Base-by-base conservation (phyloP, 140 eudicot species). In the Cichorium intybus region DNA sequence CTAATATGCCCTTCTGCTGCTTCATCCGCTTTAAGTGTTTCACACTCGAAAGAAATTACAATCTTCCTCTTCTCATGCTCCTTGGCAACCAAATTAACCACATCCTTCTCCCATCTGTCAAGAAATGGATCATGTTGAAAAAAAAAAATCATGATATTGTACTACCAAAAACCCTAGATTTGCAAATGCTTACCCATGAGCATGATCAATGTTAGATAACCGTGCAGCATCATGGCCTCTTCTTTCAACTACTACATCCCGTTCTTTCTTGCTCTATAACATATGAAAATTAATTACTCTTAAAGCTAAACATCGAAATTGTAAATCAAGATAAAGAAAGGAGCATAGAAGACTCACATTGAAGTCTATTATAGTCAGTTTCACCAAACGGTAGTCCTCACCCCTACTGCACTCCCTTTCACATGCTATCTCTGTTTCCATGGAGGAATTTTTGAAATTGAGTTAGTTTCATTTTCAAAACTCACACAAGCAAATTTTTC, bases 331-430 rank as follows among this genome's bases (percentile, higher is more conserved):
- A 24, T 56, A 31, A 34, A 43, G 15, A 10, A 12, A 48, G 28
- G 27, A 64, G 34, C 66, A 45, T 51, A 21, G 22, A 79, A 29
- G 17, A 43, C 79, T 70, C 61, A 84, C 99, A 78, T 66, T 80
- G 78, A 69, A 94, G 81, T 94, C 99, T 6, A 77, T 81, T 41
- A 94, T 78, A 11, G 95, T 94, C 69, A 94, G 84, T 75, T 89
- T 94, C 74, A 94, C 81, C 87, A 94, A 67, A 33, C 95, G 90
- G 75, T 86, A 86, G 68, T 94, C 99, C 71, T 94, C 99, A 43
- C 99, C 99, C 80, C 95, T 74, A 85, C 99, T 89, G 83, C 99
- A 94, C 79, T 94, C 99, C 77, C 99, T 83, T 78, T 94, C 99
- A 74, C 99, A 94, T n/a, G 85, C 87, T 61, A 94, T 22, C 79